phyloP scores from a whole-genome alignment of 257 asterid genomes.

The Eustoma russellianum region DNA sequence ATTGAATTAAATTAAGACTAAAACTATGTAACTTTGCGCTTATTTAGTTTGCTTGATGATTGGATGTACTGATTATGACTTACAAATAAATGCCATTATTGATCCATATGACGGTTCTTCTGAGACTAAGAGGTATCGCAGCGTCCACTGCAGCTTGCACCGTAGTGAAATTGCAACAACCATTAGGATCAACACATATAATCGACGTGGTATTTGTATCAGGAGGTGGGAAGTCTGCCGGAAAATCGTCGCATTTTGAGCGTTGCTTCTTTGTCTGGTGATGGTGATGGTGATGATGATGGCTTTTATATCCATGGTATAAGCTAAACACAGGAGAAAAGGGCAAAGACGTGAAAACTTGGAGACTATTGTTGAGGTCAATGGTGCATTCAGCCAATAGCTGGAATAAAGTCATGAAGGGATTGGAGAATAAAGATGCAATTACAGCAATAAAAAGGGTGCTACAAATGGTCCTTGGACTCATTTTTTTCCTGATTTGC shows the following conservation, averaged over 20 bases:
- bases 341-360: conserved; percentile 11
- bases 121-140: conserved; percentile 37
- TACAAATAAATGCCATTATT: conserved; percentile 74
- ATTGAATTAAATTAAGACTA: too few species aligned
- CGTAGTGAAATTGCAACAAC: conserved; percentile 87
- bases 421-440: conserved; percentile 43
- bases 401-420: conserved; percentile 9
- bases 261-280: conserved; percentile 15
- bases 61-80: too few species aligned
- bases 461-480: conserved; percentile 25
- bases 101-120: conserved; percentile 69
- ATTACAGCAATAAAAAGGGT: conserved; percentile 40
- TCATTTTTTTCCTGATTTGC: conserved; percentile 26
- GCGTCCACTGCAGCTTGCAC: conserved; percentile 92
- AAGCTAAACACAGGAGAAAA: not conserved
- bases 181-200: conserved; percentile 68
- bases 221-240: conserved; percentile 54
- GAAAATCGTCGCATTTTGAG: conserved; percentile 57
- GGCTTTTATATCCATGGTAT: not conserved
- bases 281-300: conserved; percentile 18
- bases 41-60: too few species aligned
- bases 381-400: conserved; percentile 7
- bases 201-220: conserved; percentile 51
- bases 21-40: too few species aligned
- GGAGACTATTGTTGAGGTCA: conserved; percentile 10